Evolutionary conservation across 495 filamentous ascomycete species (phyloP), one percentile per base, ranked within the genome.

Genomic region (Lophium mytilinum): DNA sequence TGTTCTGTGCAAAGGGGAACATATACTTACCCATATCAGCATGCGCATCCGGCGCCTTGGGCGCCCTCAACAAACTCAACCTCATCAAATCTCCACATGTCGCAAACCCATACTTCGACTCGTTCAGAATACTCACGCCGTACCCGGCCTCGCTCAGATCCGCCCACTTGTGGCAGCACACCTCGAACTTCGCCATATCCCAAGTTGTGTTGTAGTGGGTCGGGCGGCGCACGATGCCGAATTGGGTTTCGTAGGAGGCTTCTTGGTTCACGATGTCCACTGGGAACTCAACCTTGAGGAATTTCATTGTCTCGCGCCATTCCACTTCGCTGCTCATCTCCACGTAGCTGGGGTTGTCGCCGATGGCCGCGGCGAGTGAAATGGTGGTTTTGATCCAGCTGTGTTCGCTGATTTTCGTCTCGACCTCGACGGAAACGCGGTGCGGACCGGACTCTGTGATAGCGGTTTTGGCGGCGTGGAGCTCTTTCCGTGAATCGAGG

Each of bases 121-220:
- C 93, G 69, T 98, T 98, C 34, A 97, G 78, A 62, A 98, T 87
- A 4, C 88, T 90, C 1, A 98, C 88, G 58, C 93, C 93, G 68
- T 95, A 96, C 36, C 83, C 84, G 67, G 89, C 74, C 68, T 98
- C 93, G 4, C 89, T 95, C 52, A 98, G 78, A 70, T 97, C 93
- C n/a, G 93, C 93, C 78, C 87, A 98, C 69, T 89, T 92, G 75
- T 98, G 93, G 71, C 87, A 91, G 80, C 91, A 96, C 42, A 98
- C 93, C 74, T 98, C 93, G 64, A 98, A 98, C 66, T 96, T 96
- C 64, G 93, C 93, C 92, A 95, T 96, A 63, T 98, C 93, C 93
- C 93, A 98, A 68, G 81, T 86, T 17, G 90, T 95, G 72, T 96
- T 95, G 76, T 93, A 95, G 74, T 95, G 93, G 0, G 93, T 98